Base-by-base conservation (phyloP, 352 stramenopile species). In the Pythium scleroteichum region DNA sequence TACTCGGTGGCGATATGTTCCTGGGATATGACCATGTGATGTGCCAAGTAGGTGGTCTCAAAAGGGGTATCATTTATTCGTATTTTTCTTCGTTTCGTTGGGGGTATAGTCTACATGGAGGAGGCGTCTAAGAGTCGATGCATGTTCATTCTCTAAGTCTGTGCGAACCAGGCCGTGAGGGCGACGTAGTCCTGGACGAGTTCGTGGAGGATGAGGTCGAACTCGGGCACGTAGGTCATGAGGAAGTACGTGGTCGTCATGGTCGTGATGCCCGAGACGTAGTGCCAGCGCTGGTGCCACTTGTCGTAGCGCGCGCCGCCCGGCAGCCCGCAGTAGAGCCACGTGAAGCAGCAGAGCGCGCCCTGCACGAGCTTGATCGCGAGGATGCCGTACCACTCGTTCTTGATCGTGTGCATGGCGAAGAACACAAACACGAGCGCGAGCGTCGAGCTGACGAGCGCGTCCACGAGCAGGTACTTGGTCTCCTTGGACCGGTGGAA, bases 401-500 rank as follows among this genome's bases (percentile, higher is more conserved):
- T 90, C 29, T 72, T 68, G 40, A 88, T 64, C 53, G 76, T 79
- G 69, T 88, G 79, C 64, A 82, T 66, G 2, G 78, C 73, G 24
- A 85, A 79, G 57, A 83, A 91, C 20, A 90, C 58, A 56, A 87
- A 90, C 60, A 93, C 66, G 57, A 89, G 35, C 24, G 71, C 80
- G 13, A 93, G 73, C 41, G 77, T 87, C 51, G 78, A 82, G 60
- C 79, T 90, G 59, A 93, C 89, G 47, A 84, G 64, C n/a, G 82
- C 84, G 63, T 93, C 84, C 26, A 93, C 66, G 32, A 87, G 63
- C 42, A 93, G 62, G 65, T 87, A 93, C 70, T 85, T 86, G 69
- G 84, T 93, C 69, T 93, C 84, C 68, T 90, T 89, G 38, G 78
- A 89, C 35, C 84, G 79, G 58, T 93, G 84, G 68, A 93, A 93